Conservation (phyloP, 2,329 filamentous ascomycete species). For the Fusarium redolens region DNA sequence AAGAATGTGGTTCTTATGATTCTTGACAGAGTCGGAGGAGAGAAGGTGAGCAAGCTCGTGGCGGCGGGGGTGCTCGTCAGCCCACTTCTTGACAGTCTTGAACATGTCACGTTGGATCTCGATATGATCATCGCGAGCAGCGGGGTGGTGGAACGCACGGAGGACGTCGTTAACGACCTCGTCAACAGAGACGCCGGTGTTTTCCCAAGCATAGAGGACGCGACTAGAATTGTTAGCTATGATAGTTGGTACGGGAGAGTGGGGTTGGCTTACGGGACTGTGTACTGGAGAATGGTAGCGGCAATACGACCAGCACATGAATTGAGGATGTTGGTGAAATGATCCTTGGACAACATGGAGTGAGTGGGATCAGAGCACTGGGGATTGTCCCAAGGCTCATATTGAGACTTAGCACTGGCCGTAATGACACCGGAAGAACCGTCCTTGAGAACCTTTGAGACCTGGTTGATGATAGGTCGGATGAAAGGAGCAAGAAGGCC, state of each 20-base stretch:
- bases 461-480: constrained; percentile 88
- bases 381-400: constrained; percentile 83
- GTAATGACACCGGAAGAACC: constrained; percentile 80
- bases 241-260: background rate
- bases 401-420: constrained; percentile 78
- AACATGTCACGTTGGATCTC: constrained; percentile 93
- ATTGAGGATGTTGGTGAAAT: constrained; percentile 84
- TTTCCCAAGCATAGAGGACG: constrained; percentile 92
- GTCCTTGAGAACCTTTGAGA: constrained; percentile 85
- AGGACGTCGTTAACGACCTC: constrained; percentile 86
- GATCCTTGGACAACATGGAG: constrained; percentile 85
- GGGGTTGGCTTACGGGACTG: constrained; percentile 72
- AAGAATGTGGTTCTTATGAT: constrained; percentile 81
- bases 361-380: constrained; percentile 82
- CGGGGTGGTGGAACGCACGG: constrained; percentile 90
- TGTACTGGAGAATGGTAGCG: constrained; percentile 83
- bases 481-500: constrained; percentile 92
- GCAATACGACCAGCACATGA: constrained; percentile 80
- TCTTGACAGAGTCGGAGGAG: constrained; percentile 83
- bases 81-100: constrained; percentile 84
- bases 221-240: constrained; percentile 60
- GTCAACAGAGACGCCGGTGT: constrained; percentile 82
- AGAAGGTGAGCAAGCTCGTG: constrained; percentile 79
- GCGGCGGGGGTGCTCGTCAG: constrained; percentile 73
- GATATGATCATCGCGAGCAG: constrained; percentile 77